Evolutionary conservation across 2,329 filamentous ascomycete genomes (phyloP).

Genomic region (Pezizomycotina sp.): DNA sequence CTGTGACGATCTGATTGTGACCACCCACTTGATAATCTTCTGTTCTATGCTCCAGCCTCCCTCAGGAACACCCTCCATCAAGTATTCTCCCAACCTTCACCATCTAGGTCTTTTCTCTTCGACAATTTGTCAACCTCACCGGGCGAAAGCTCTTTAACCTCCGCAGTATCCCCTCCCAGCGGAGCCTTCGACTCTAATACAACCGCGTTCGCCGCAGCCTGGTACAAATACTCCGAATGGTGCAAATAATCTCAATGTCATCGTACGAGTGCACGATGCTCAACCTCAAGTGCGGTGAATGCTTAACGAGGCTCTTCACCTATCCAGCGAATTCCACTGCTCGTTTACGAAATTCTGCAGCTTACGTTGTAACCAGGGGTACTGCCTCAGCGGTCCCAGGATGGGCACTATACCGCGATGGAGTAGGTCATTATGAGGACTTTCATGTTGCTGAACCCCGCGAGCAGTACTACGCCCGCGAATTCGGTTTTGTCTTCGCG

Average conservation of each 20-base stretch:
- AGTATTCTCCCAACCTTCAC: conserved; percentile 21
- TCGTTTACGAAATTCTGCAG: conserved; percentile 55
- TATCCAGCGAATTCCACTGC: conserved; percentile 56
- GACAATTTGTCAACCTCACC: conserved; percentile 22
- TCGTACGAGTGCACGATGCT: conserved; percentile 64
- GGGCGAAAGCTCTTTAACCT: conserved; percentile 25
- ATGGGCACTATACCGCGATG: conserved; percentile 62
- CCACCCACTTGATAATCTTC: conserved; percentile 25
- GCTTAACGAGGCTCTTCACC: conserved; percentile 40
- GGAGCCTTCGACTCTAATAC: conserved; percentile 26
- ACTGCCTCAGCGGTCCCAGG: conserved; percentile 53
- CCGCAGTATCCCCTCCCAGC: conserved; percentile 25
- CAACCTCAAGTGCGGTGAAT: conserved; percentile 42
- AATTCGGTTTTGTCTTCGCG: conserved; percentile 45
- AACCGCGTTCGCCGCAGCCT: conserved; percentile 40
- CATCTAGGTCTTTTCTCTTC: conserved; percentile 20
- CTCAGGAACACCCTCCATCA: conserved; percentile 21
- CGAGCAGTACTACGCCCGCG: conserved; percentile 62
- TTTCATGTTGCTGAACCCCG: conserved; percentile 60
- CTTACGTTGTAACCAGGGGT: conserved; percentile 47
- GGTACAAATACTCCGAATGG: conserved; percentile 50
- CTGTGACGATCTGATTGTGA: conserved; percentile 10
- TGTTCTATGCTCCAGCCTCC: conserved; percentile 23
- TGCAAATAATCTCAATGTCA: conserved; percentile 67
- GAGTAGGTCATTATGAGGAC: conserved; percentile 61